These are phyloP conservation scores for Acidomyces sp. DNA, from an alignment of 495 filamentous ascomycete genomes.

Conservation along the genomic window DNA sequence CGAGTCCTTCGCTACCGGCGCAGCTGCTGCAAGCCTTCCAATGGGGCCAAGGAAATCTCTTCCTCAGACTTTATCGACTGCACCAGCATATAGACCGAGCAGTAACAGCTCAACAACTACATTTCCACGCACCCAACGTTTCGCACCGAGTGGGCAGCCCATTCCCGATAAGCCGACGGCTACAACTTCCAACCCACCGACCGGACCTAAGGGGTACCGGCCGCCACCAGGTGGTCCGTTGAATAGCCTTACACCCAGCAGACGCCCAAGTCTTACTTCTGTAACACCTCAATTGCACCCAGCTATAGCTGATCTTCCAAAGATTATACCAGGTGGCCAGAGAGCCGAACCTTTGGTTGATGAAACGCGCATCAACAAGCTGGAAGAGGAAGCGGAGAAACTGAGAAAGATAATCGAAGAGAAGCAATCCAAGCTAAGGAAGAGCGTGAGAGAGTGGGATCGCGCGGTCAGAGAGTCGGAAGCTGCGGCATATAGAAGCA, in stretches of 20 bases:
- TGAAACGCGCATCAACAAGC: constrained; percentile 22
- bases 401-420: constrained; percentile 43
- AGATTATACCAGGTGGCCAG: constrained; percentile 42
- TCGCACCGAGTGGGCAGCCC: constrained; percentile 23
- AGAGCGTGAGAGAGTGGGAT: constrained; percentile 46
- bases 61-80: constrained; percentile 8
- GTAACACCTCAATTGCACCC: constrained; percentile 20
- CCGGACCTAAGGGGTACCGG: too few relatives aligned
- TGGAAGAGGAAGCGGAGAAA: constrained; percentile 44
- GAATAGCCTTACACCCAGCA: neutral
- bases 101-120: constrained; percentile 36
- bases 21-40: constrained; percentile 11
- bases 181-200: constrained; percentile 4
- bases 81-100: constrained; percentile 15
- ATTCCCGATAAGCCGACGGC: constrained; percentile 18
- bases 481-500: constrained; percentile 44
- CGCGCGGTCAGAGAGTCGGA: constrained; percentile 44
- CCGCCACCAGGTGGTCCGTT: too few relatives aligned
- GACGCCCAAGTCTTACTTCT: too few relatives aligned
- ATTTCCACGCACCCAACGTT: constrained; percentile 40
- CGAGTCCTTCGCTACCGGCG: constrained; percentile 6
- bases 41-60: constrained; percentile 19
- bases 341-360: constrained; percentile 33
- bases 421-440: constrained; percentile 40
- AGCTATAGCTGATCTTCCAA: constrained; percentile 39